Evolutionary conservation across 1,139 yeast genomes (phyloP), one percentile per base, ranked within the genome.

Genomic region (Kazachstania sp.): DNA sequence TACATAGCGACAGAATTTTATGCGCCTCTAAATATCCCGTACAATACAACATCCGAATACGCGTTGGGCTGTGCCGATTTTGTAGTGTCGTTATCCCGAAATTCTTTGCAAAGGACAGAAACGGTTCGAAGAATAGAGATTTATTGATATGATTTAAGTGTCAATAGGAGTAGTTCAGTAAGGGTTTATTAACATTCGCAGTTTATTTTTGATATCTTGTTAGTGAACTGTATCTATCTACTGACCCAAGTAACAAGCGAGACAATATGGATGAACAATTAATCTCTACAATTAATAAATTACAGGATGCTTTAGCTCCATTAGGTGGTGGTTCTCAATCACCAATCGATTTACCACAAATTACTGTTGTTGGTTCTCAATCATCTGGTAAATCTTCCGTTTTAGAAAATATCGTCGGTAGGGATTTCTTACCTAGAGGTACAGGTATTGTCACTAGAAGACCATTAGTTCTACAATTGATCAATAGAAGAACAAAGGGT

Each of bases 391-490:
- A 90, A 67, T 84, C 95, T 35, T 87, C 96, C 5, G 97, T 90
- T 13, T 74, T 90, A 57, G 97, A 90, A 66, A 88, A 90, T 67
- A 85, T 90, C 56, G 97, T 90, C 42, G 97, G 97, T 15, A 78
- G 96, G 63, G 97, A 90, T 69, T 90, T 90, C 69, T 73, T 90
- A 56, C 97, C 97, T 50, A 76, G 96, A 70, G 97, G 97, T 50
- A 85, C 96, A 2, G 96, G 96, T 57, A 90, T 90, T 64, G 97
- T 90, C 50, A 90, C 97, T 18, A 79, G 97, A 72, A 78, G 97
- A 61, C 97, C 97, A 2, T 72, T 90, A 62, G 85, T 88, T 39
- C 71, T 87, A 56, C 95, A 83, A 71, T 75, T 83, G 68, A 81
- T 84, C 57, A 86, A 86, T 67, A 77, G 78, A 61, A 77, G 95